phyloP scores from a whole-genome alignment of 2,329 filamentous ascomycete species.

The Herpotrichia juniperi region DNA sequence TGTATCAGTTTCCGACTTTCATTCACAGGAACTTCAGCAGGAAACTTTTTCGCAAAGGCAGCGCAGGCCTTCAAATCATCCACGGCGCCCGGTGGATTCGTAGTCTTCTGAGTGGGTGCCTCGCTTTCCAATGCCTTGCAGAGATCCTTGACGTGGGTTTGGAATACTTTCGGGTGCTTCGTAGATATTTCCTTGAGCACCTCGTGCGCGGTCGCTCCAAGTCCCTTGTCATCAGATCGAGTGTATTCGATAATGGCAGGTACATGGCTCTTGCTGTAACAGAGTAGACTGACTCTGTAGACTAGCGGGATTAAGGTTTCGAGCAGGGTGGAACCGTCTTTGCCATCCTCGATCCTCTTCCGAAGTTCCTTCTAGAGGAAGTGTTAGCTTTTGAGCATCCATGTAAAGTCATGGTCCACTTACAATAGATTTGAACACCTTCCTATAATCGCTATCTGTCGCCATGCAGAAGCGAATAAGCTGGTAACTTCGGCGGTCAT shows the following conservation, averaged over 20 bases:
- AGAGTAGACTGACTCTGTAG: slow-evolving; percentile 80
- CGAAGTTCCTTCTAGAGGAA: slow-evolving; percentile 72
- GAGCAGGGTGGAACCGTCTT: slow-evolving; percentile 66
- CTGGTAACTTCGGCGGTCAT: slow-evolving; percentile 89
- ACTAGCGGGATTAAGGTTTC: slow-evolving; percentile 83
- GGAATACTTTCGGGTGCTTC: slow-evolving; percentile 86
- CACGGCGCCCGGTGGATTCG: slow-evolving; percentile 76
- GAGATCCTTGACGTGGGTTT: slow-evolving; percentile 88
- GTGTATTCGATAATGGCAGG: slow-evolving; percentile 88
- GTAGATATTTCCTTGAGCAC: slow-evolving; percentile 91
- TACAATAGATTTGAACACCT: slow-evolving; percentile 79
- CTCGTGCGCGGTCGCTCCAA: slow-evolving; percentile 82
- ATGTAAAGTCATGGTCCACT: slow-evolving; percentile 5
- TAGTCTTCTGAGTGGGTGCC: slow-evolving; percentile 71
- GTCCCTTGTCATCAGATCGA: slow-evolving; percentile 78
- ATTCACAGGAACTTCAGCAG: slow-evolving; percentile 74
- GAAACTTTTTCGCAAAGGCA: slow-evolving; percentile 85
- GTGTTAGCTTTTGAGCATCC: slow-evolving; percentile 15
- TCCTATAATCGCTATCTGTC: slow-evolving; percentile 88
- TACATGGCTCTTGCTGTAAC: slow-evolving; percentile 95
- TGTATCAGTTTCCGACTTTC: slow-evolving; percentile 80
- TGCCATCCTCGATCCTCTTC: slow-evolving; percentile 75
- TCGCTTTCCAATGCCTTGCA: slow-evolving; percentile 85
- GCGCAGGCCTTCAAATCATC: slow-evolving; percentile 94
- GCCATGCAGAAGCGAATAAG: slow-evolving; percentile 85